Conservation (phyloP, 169 alveolate genomes). For the Eimeria zaria region DNA sequence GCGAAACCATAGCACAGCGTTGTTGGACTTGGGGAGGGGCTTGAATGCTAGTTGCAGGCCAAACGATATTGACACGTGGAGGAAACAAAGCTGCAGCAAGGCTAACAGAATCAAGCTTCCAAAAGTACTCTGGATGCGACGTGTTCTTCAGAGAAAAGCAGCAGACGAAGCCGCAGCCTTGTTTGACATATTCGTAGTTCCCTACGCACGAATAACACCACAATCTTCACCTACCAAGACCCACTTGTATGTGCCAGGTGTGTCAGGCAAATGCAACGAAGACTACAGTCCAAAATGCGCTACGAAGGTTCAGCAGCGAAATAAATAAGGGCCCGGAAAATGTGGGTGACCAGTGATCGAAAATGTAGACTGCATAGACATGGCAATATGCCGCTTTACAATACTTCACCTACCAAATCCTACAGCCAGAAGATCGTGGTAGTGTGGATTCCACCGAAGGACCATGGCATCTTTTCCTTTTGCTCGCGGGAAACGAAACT, state of each 20-base stretch:
- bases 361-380: not conserved
- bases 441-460: slow-evolving; percentile 96
- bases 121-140: slow-evolving; percentile 96
- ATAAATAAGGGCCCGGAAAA: not conserved
- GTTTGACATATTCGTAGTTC: slow-evolving; percentile 93
- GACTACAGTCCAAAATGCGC: not conserved
- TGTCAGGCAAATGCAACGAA: not conserved
- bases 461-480: slow-evolving; percentile 90
- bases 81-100: not conserved
- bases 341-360: not conserved
- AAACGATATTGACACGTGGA: not conserved
- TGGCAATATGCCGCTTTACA: not conserved
- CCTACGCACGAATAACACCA: slow-evolving; percentile 82
- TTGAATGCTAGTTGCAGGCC: not conserved
- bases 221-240: not conserved
- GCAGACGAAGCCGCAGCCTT: slow-evolving; percentile 95
- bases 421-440: slow-evolving; percentile 97
- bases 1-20: not conserved
- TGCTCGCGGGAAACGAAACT: slow-evolving; percentile 81
- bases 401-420: slow-evolving; percentile 92
- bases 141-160: slow-evolving; percentile 96
- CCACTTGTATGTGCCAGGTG: not conserved
- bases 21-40: not conserved
- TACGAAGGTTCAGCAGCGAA: not conserved
- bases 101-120: slow-evolving; percentile 93